phyloP scores from a whole-genome alignment of 352 stramenopile species.

The Globisporangium rhizosaccharum region DNA sequence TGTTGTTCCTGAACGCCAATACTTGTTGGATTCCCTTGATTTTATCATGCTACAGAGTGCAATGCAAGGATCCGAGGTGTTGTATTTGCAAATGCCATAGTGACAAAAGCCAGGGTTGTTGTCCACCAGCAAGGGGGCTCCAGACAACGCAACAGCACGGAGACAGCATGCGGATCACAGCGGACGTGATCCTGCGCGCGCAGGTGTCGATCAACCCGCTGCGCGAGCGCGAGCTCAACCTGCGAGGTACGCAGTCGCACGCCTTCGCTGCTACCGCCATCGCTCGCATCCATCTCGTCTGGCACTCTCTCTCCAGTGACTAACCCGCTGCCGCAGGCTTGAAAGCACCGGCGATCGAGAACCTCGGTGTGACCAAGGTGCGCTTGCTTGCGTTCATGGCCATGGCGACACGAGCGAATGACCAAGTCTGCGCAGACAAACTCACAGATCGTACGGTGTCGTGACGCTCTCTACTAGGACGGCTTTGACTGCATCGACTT shows the following conservation, averaged over 20 bases:
- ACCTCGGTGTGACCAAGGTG: slow-evolving; percentile 89
- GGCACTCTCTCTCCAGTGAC: slow-evolving; percentile 11
- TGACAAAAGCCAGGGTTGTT: slow-evolving; percentile 1
- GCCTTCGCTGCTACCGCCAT: not conserved
- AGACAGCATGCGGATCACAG: slow-evolving; percentile 75
- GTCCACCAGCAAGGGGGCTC: not conserved
- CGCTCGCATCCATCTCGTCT: not conserved
- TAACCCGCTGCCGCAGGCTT: slow-evolving; percentile 53
- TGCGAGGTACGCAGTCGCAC: slow-evolving; percentile 61
- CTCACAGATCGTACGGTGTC: not conserved
- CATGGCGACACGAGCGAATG: not conserved
- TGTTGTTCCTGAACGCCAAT: no score
- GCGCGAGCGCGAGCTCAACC: slow-evolving; percentile 88
- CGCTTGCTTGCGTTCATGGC: not conserved
- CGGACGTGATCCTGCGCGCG: slow-evolving; percentile 86
- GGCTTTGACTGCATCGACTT: slow-evolving; percentile 93
- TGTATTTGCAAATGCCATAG: not conserved
- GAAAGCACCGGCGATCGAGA: slow-evolving; percentile 91
- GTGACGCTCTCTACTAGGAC: slow-evolving; percentile 40
- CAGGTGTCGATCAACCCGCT: slow-evolving; percentile 89
- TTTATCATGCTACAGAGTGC: not conserved
- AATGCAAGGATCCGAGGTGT: not conserved
- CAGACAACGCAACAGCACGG: not conserved
- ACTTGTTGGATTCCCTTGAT: no score
- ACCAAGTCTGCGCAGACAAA: not conserved